Evolutionary conservation across 169 alveolate species (phyloP), one percentile per base, ranked within the genome.

Genomic region (Fabrea salina): DNA sequence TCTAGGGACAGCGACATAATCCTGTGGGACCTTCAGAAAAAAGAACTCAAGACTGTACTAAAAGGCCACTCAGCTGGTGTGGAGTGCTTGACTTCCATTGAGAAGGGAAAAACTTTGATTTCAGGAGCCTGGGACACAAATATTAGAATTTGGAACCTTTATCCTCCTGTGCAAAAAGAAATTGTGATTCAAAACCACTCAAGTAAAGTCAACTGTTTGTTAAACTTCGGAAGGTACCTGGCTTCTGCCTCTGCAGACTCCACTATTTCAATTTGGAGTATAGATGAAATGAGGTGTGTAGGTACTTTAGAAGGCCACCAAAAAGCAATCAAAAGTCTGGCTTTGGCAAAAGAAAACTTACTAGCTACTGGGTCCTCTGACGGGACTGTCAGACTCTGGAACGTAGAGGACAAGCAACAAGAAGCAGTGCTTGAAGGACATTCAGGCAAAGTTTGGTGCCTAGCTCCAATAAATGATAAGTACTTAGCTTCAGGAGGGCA

Each of bases 91-190:
- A 19, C 16, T 8, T 30, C 19, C 5, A 64, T 56, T 19, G 19
- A 13, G 7, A 5, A 64, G 16, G 54, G 30, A 37, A 64, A 40
- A 37, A 19, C 16, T 41, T 16, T 64, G 0, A 41, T 64, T 13
- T 22, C 47, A 39, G 54, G 75, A 1, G 35, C 75, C 8, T 19
- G n/a, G 35, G 75, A 64, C n/a, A 64, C 35, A 19, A 64, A 51
- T 39, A 40, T 64, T 22, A 64, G 54, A n/a, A 16, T 64, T 40
- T 64, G 75, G 57, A 33, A 64, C 30, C 19, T 64, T 33, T 22
- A 64, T 64, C n/a, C n/a, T n/a, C n/a, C n/a, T n/a, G n/a, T n/a
- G n/a, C n/a, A n/a, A n/a, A n/a, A n/a, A n/a, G n/a, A n/a, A n/a
- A n/a, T n/a, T n/a, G n/a, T n/a, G n/a, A n/a, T n/a, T n/a, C n/a